Conservation (phyloP, 176 grass and related monocot genomes). For the Secale cereale region DNA sequence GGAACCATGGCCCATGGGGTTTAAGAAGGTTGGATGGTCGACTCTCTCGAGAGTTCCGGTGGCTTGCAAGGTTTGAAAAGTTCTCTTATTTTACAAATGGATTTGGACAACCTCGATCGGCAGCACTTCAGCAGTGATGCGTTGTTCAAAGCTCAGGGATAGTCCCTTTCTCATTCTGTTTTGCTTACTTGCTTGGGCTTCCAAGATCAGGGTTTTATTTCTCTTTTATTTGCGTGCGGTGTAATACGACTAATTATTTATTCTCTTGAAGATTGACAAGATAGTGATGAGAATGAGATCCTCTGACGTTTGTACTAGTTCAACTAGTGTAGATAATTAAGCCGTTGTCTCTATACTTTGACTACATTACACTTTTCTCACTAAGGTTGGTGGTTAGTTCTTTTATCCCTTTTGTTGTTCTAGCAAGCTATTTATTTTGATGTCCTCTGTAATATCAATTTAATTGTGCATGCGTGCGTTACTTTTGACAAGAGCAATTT, state of each 20-base stretch:
- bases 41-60: slow-evolving; percentile 41
- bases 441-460: too few relatives aligned
- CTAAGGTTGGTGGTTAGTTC: too few relatives aligned
- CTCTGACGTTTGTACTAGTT: too few relatives aligned
- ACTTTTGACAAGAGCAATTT: too few relatives aligned
- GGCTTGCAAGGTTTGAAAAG: slow-evolving; percentile 41
- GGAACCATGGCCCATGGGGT: not conserved
- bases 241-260: not conserved
- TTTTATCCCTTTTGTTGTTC: too few relatives aligned
- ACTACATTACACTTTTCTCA: too few relatives aligned
- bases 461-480: too few relatives aligned
- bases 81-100: not conserved
- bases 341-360: too few relatives aligned
- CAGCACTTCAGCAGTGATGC: slow-evolving; percentile 36
- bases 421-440: too few relatives aligned
- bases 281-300: not conserved
- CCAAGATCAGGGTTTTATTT: not conserved
- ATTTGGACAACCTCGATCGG: not conserved
- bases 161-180: not conserved
- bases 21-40: slow-evolving; percentile 36
- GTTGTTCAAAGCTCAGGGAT: slow-evolving; percentile 11
- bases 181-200: slow-evolving; percentile 15
- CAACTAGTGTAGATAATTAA: too few relatives aligned
- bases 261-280: not conserved
- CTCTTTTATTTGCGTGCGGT: not conserved